Base-by-base conservation (phyloP, 2,329 filamentous ascomycete genomes). In the Raffaelea albimanens region DNA sequence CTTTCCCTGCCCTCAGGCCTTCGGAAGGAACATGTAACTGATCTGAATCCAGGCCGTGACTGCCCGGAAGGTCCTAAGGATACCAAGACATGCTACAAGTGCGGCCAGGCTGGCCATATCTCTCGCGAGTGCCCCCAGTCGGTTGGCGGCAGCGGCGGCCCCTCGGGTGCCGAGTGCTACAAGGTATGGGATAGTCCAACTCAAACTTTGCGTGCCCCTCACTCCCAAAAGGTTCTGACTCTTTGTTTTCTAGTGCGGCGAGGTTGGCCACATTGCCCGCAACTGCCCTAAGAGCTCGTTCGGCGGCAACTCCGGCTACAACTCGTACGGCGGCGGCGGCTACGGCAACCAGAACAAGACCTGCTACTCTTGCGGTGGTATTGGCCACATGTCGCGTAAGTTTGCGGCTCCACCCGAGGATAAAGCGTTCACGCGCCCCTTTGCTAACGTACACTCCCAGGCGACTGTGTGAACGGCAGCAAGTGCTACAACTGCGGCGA, bases 401-500 rank as follows among this genome's bases (percentile, higher is more conserved):
- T 75, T 14, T n/a, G n/a, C n/a, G n/a, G n/a, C n/a, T n/a, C n/a
- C n/a, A n/a, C n/a, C n/a, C n/a, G n/a, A n/a, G n/a, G n/a, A n/a
- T n/a, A n/a, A n/a, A n/a, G n/a, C n/a, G n/a, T n/a, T n/a, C n/a
- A n/a, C n/a, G n/a, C n/a, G n/a, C n/a, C n/a, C n/a, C n/a, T n/a
- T n/a, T n/a, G n/a, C n/a, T n/a, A n/a, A n/a, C n/a, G n/a, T n/a
- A n/a, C n/a, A 34, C 31, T 16, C 16, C 31, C 49, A 80, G 78
- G 79, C 58, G 93, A 97, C 72, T 98, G 93, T 72, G 94, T 91
- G 60, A 94, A 97, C 69, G 93, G 93, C 62, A 91, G 94, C 77
- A 97, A 97, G 78, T 98, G 93, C 84, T 98, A 97, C 83, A 96
- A 96, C 82, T 97, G 93, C 59, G 80, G 80, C 63, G 89, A 96